A percentile compares a stretch with the other conserved stretches of the same genome.
phyloP scores from a whole-genome alignment of 2,329 filamentous ascomycete species.

The Diaporthe longicolla region DNA sequence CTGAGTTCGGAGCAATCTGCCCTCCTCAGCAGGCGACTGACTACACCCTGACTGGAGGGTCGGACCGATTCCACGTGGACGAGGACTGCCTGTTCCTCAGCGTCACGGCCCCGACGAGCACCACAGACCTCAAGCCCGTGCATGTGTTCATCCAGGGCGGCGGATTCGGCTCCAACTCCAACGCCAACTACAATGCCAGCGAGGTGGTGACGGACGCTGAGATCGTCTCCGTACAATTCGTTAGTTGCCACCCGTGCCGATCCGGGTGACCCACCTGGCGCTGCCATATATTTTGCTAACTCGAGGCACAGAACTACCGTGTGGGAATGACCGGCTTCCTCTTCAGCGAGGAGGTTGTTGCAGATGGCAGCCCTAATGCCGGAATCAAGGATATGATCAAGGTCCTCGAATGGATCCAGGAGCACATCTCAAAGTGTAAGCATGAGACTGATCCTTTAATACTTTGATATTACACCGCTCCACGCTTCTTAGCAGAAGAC shows the following conservation, averaged over 20 bases:
- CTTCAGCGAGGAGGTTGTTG: constrained; percentile 54
- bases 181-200: constrained; percentile 37
- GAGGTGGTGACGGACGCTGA: constrained; percentile 17
- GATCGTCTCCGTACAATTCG: constrained; percentile 25
- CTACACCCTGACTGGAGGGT: constrained; percentile 18
- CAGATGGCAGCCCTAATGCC: constrained; percentile 64
- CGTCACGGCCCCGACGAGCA: constrained; percentile 17
- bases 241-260: not conserved
- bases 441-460: no score
- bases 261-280: no score
- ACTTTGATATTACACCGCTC: no score
- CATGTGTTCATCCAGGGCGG: constrained; percentile 71
- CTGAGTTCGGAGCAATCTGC: constrained; percentile 20
- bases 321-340: constrained; percentile 74
- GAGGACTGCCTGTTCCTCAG: constrained; percentile 40
- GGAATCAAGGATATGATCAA: constrained; percentile 73
- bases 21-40: constrained; percentile 20
- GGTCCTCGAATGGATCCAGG: constrained; percentile 74
- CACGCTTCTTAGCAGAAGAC: not conserved
- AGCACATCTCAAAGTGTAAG: constrained; percentile 64
- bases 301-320: constrained; percentile 60
- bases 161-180: constrained; percentile 22
- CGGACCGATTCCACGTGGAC: constrained; percentile 25
- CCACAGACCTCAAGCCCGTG: constrained; percentile 57
- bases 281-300: not conserved